phyloP scores from a whole-genome alignment of 345 rosid species.

The Gossypium rotundifolium region DNA sequence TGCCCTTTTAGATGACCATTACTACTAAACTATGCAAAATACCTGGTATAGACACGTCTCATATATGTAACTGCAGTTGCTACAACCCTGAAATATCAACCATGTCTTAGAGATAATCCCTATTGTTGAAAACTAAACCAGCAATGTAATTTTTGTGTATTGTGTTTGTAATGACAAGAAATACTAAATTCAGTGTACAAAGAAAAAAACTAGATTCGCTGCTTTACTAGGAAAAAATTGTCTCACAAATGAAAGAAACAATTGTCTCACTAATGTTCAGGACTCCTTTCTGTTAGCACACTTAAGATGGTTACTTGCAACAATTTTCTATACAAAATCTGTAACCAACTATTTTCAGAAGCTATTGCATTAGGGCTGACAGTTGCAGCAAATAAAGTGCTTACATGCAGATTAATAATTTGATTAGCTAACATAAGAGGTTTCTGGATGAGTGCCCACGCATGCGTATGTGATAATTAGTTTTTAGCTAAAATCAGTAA shows the following conservation, averaged over 20 bases:
- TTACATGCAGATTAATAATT: background rate
- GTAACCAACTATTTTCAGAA: background rate
- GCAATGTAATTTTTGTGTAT: background rate
- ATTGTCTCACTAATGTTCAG: background rate
- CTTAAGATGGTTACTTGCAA: background rate
- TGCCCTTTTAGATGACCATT: background rate
- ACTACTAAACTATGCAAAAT: conserved; percentile 5
- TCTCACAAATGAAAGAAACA: background rate
- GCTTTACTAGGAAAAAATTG: background rate
- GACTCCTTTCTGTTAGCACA: background rate
- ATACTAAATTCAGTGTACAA: background rate
- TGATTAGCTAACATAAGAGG: background rate
- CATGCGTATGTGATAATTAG: too few relatives aligned
- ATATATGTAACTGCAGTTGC: conserved; percentile 90
- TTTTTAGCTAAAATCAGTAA: background rate
- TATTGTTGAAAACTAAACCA: background rate
- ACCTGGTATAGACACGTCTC: conserved; percentile 96
- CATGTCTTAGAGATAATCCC: conserved; percentile 3
- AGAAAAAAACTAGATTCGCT: background rate
- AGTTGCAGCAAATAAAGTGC: background rate
- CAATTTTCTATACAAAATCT: background rate
- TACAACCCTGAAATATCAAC: conserved; percentile 62
- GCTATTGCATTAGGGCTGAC: background rate
- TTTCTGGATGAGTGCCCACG: background rate
- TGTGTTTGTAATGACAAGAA: background rate